Base-by-base conservation (phyloP, 495 filamentous ascomycete genomes). In the Hypoxylon crocopeplum region DNA sequence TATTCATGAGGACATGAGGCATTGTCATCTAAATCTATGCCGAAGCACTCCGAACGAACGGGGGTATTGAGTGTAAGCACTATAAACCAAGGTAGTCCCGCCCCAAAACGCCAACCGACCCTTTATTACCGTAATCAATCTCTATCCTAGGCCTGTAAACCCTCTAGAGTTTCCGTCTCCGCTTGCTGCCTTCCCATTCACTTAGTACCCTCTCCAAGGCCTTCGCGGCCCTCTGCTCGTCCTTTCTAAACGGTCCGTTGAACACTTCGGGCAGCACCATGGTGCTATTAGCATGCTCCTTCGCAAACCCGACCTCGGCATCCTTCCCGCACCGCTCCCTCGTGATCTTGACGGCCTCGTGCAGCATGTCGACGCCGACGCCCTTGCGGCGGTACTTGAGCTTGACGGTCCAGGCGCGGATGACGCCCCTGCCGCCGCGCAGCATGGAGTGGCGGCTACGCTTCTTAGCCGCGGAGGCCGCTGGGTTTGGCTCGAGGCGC, bases 391-490 rank as follows among this genome's bases (percentile, higher is more conserved):
- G 79, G 68, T 90, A 93, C 59, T 71, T 75, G 54, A 84, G 56
- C 67, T 80, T 77, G 0, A 91, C 88, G 2, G 90, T 90, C 89
- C 90, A 93, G 0, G 88, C 90, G 17, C 87, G 77, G 39, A 93
- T 85, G 13, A 89, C 71, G 3, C 77, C 81, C 45, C 71, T 69
- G 21, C 77, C 82, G 7, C 75, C 83, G 30, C 59, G 66, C 15
- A 69, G 61, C 57, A 68, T 42, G 19, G 68, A 59, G 32, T 46
- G 58, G 25, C 69, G 57, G 15, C 46, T 44, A 20, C 64, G 55
- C 21, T 65, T 68, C 40, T 59, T 68, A 8, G 49, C 47, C 5
- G 55, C 16, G 16, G 52, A 41, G 41, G 57, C 67, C 56, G 57
- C 67, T 54, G 58, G 61, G 41, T 67, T 69, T 10, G 73, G 72